Conservation (phyloP, 768 basidiomycete species). For the Xerocomellus chrysenteron region DNA sequence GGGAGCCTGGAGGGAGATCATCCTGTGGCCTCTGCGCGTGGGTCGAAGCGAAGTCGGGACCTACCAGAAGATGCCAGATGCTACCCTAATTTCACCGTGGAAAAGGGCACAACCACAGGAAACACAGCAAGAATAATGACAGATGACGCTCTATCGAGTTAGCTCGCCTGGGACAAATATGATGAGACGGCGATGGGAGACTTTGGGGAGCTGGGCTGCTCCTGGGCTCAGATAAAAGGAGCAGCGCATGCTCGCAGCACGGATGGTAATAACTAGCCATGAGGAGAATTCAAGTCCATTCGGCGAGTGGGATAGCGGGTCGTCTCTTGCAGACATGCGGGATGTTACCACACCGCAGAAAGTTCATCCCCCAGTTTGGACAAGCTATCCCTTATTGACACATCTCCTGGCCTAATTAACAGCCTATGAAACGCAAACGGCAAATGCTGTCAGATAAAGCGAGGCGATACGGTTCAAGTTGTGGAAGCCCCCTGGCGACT, state of each 20-base stretch:
- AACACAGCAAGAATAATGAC: slow-evolving; percentile 12
- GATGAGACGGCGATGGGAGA: slow-evolving; percentile 5
- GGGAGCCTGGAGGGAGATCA: slow-evolving; percentile 20
- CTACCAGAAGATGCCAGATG: slow-evolving; percentile 18
- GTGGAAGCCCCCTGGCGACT: slow-evolving; percentile 21
- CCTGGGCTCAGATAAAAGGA: slow-evolving; percentile 30
- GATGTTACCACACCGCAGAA: slow-evolving; percentile 25
- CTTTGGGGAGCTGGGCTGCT: slow-evolving; percentile 5
- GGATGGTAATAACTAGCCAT: slow-evolving; percentile 25
- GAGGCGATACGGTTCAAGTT: slow-evolving; percentile 10
- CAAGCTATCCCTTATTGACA: slow-evolving; percentile 29
- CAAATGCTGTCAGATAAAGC: slow-evolving; percentile 23
- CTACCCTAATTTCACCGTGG: slow-evolving; percentile 29
- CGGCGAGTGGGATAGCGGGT: slow-evolving; percentile 19
- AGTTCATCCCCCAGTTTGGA: slow-evolving; percentile 29
- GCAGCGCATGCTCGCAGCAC: slow-evolving; percentile 24
- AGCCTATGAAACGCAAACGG: slow-evolving; percentile 31
- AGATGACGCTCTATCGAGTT: slow-evolving; percentile 1
- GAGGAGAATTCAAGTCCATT: slow-evolving; percentile 22
- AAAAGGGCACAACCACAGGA: slow-evolving; percentile 22
- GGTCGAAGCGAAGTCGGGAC: slow-evolving; percentile 12
- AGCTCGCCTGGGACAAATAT: background rate
- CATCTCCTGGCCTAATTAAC: slow-evolving; percentile 29
- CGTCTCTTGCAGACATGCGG: slow-evolving; percentile 20
- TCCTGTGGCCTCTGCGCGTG: slow-evolving; percentile 14